These are phyloP conservation scores for Eimeria acervulina DNA, from an alignment of 169 alveolate genomes.

Conservation along the genomic window DNA sequence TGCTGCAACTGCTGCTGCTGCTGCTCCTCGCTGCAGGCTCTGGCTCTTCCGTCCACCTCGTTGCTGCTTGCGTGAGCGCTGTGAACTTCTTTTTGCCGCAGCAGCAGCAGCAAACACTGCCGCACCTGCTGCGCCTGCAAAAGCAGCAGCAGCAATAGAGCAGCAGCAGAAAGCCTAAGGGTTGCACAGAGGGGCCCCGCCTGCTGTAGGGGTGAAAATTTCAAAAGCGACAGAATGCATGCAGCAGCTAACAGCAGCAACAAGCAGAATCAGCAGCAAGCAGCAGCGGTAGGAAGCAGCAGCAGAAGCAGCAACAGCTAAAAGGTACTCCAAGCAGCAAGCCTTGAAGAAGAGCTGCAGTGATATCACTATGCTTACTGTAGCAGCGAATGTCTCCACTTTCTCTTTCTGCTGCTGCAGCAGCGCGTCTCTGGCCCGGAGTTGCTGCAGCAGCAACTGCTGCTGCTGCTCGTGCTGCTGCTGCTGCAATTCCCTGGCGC, in stretches of 20 bases:
- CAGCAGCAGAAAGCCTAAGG: neutral
- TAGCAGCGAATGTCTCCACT: conserved; percentile 39
- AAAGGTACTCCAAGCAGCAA: neutral
- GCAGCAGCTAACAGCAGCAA: neutral
- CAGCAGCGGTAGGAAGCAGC: no score
- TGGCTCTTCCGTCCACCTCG: conserved; percentile 13
- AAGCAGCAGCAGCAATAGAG: neutral
- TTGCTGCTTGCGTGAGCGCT: neutral
- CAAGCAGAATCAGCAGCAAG: neutral
- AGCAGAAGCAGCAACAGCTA: no score
- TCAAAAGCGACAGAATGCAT: neutral
- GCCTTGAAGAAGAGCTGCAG: no score
- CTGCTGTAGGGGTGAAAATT: neutral
- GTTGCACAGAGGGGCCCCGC: neutral
- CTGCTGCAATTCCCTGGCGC: conserved; percentile 40
- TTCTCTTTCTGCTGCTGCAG: conserved; percentile 45
- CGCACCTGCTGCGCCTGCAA: conserved; percentile 55
- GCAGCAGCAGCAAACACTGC: conserved; percentile 25
- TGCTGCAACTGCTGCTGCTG: neutral
- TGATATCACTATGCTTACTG: neutral
- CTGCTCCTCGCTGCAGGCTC: conserved; percentile 20
- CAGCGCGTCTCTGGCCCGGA: conserved; percentile 41
- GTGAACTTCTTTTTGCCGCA: conserved; percentile 13
- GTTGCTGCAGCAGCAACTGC: conserved; percentile 22
- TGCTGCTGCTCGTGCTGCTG: conserved; percentile 64